Evolutionary conservation across 176 grass and related monocot species (phyloP), one percentile per base, ranked within the genome.

Genomic region (Lolium multiflorum): DNA sequence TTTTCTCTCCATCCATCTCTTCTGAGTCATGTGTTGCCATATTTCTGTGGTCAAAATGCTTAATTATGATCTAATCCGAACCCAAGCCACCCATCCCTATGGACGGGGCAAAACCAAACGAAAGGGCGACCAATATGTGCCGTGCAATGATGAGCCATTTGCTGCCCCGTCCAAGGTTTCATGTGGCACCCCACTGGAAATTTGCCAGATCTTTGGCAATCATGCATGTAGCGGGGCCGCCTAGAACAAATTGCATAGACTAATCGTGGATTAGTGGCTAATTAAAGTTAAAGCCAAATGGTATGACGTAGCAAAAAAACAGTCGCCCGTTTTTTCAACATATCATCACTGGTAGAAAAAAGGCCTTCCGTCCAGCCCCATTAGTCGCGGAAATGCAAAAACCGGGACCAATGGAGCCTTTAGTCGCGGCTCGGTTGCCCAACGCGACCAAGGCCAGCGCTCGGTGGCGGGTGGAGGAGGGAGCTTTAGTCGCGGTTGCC

Each of bases 151-250:
- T 69, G 59, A 38, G 21, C 6, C 50, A 44, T 24, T 74, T 81
- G 47, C 69, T 81, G 47, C 69, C 25, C 70, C 26, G 49, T 58
- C 69, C 10, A 87, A 87, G 47, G 57, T 50, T 78, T 90, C 77
- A 81, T 85, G 82, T 85, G 82, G 82, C 73, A 50, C 26, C 76
- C 82, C 68, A 67, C 67, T 18, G 2, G 21, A 85, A 76, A 8
- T 24, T 57, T 58, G 76, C 76, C 75, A 81, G 39, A 85, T 89
- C 82, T 81, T 81, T 74, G 35, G 48, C 58, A 75, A 85, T 89
- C 82, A 76, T 9, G 67, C 82, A 75, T 8, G 67, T 17, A 37
- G 15, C n/a, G 37, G 67, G 17, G 14, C 76, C 57, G 1, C 61
- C 21, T 20, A 18, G 48, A 69, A 59, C 48, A 46, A 9, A 31